Evolutionary conservation across 164 flowering plant species (phyloP), one percentile per base, ranked within the genome.

Genomic region (Annona squamosa): DNA sequence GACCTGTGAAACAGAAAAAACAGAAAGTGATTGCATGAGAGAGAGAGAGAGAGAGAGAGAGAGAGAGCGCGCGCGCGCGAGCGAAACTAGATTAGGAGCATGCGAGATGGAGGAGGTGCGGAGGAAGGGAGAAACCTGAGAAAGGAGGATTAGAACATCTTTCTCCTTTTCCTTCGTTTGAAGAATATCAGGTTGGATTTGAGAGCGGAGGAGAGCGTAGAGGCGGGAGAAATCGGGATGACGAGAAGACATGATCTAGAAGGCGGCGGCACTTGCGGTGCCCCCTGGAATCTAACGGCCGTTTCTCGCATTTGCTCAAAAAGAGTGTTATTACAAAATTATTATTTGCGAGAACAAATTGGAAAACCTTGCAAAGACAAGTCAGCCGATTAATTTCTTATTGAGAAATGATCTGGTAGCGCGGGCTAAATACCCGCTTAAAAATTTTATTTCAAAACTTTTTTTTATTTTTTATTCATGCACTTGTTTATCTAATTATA

Each of bases 71-170:
- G 17, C 37, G 37, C 37, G 37, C 37, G 37, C 37, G 37, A 26
- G 37, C 37, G 18, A 26, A 70, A 63, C 4, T 2, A 26, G 7
- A 41, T 17, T 18, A 74, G 57, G 19, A 59, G 42, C 45, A 62
- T 48, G 61, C 7, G 46, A 18, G 65, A 26, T 26, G 37, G 37
- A 26, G 37, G 37, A 26, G 37, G 37, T 26, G 37, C 37, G 44
- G 48, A 19, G 67, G 41, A 26, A 64, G 69, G 16, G 5, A 41
- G 43, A 9, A 12, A 86, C 92, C 90, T 86, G 84, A 57, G 93
- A 84, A 65, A 91, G 89, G 44, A 84, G 68, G 3, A 88, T 69
- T 1, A 93, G 81, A 79, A 91, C 80, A 47, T 80, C 63, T 26
- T 81, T 85, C 85, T 91, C 94, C 19, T 71, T 68, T 43, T 79